Evolutionary conservation across 2,329 filamentous ascomycete species (phyloP), one percentile per base, ranked within the genome.

Genomic region (Fusarium sp.): DNA sequence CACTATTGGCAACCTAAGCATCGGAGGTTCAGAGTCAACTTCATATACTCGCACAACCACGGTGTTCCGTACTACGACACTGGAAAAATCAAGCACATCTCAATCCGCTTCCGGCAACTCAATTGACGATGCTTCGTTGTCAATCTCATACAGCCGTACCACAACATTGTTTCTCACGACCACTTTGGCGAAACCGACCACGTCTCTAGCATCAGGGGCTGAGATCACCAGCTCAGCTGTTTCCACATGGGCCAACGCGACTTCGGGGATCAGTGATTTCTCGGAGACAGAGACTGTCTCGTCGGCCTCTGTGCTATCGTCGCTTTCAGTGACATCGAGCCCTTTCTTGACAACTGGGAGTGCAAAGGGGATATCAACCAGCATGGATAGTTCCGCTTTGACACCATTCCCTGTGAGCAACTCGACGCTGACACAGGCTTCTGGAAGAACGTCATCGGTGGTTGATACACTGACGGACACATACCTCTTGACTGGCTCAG

Each of bases 231-330:
- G 50, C 43, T 66, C 62, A 39, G 58, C 43, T 18, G 16, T 39
- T 16, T 60, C 49, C 23, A 55, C 53, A 39, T 67, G 73, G 71
- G 35, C 53, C 18, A 74, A 75, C 44, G 50, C 48, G 7, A 74
- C 61, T 23, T 70, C 50, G 28, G 42, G 10, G 13, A 31, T 24
- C 42, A 54, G 57, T 39, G 57, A 37, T 21, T 44, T 55, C 23
- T 66, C 65, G 50, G 61, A 33, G n/a, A 59, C 63, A 29, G 48
- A 31, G 28, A 33, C 18, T 13, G 18, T 55, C 16, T 63, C 68
- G 49, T 64, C 47, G 24, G 44, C 56, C 33, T 57, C 35, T 12
- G 5, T 37, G 35, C 46, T 47, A 35, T 37, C 63, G 35, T 58
- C 49, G 21, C 31, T n/a, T 20, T 37, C 43, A 20, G 57, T 23